Evolutionary conservation across 116 monocot genomes (phyloP).

Genomic region (Phalaenopsis hybrid): DNA sequence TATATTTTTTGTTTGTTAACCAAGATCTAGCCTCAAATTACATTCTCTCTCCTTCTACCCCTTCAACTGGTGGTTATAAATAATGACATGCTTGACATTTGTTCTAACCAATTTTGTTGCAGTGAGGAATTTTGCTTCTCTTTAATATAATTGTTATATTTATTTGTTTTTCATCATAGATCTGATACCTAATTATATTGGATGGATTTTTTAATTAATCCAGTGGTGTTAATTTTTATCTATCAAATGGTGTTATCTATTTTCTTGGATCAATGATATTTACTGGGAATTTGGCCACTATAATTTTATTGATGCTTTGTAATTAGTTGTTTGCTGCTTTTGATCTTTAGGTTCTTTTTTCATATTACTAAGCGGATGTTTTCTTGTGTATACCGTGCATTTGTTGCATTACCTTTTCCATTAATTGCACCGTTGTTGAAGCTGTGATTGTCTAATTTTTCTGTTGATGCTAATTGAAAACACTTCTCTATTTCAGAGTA

Average conservation of each 20-base stretch:
- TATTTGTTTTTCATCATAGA: background rate
- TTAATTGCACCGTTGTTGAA: background rate
- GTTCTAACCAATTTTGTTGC: background rate
- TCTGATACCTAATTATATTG: background rate
- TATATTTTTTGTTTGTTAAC: background rate
- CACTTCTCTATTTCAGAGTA: slow-evolving; percentile 24
- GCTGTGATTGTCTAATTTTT: background rate
- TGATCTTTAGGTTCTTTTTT: background rate
- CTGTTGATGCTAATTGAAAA: background rate
- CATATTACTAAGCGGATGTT: background rate
- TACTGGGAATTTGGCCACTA: background rate
- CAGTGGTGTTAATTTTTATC: background rate
- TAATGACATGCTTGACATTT: background rate
- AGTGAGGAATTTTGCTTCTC: background rate
- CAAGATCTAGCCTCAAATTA: background rate
- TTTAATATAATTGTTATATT: background rate
- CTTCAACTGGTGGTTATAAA: background rate
- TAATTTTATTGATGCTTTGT: background rate
- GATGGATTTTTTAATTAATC: background rate
- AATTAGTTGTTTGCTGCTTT: background rate
- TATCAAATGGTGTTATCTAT: background rate
- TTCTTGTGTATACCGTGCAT: background rate
- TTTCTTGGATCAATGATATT: background rate
- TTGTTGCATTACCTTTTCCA: background rate
- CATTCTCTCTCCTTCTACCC: background rate